Percentiles rank a stretch among this genome's conserved stretches.
phyloP scores from a whole-genome alignment of 2,329 filamentous ascomycete species.

The Fusarium mangiferae region DNA sequence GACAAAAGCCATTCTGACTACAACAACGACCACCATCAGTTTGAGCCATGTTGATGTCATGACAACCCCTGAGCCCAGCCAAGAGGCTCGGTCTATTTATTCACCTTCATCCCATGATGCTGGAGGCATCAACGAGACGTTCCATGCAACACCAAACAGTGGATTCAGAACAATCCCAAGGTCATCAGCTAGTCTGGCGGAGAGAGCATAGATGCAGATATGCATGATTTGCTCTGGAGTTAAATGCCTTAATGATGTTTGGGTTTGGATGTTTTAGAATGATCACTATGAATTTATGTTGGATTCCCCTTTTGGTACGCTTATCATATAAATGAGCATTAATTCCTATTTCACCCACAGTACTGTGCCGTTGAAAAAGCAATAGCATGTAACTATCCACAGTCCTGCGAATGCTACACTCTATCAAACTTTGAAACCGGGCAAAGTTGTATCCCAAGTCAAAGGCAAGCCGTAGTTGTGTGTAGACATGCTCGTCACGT shows the following conservation, averaged over 20 bases:
- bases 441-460: conserved; percentile 44
- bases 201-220: conserved; percentile 10
- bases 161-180: conserved; percentile 43
- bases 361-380: not conserved
- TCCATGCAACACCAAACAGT: conserved; percentile 14
- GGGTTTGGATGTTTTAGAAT: not conserved
- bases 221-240: not conserved
- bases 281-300: not conserved
- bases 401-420: conserved; percentile 30
- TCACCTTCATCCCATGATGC: not conserved
- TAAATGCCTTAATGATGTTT: not conserved
- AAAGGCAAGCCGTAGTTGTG: conserved; percentile 48
- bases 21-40: conserved; percentile 4
- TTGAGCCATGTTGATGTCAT: not conserved
- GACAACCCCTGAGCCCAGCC: conserved; percentile 9
- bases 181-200: conserved; percentile 29
- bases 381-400: not conserved
- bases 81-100: conserved; percentile 1
- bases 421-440: conserved; percentile 45
- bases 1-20: not conserved
- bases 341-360: not conserved
- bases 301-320: not conserved
- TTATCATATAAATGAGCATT: not conserved
- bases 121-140: conserved; percentile 1
- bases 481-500: conserved; percentile 45